Conservation (phyloP, 192 early-diverging fungal species). For the Phycomyces nitens region DNA sequence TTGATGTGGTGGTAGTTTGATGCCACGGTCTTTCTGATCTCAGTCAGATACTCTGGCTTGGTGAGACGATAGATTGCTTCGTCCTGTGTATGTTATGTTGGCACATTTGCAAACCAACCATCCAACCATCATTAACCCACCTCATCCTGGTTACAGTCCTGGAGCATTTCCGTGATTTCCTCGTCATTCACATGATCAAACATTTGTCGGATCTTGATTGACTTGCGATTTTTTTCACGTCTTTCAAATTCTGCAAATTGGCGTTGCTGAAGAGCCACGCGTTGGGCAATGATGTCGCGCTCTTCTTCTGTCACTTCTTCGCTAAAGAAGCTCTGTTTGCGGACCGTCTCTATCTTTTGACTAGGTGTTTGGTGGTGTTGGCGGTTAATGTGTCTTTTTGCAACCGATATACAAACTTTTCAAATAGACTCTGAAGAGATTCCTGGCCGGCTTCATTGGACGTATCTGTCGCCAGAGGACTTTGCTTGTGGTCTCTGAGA, state of each 20-base stretch:
- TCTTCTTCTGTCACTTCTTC: constrained; percentile 87
- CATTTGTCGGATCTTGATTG: constrained; percentile 26
- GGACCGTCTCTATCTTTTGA: constrained; percentile 66
- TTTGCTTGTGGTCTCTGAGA: neutral
- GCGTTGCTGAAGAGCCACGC: constrained; percentile 81
- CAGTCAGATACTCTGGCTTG: constrained; percentile 66
- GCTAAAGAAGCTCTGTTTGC: constrained; percentile 82
- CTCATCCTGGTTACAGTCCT: constrained; percentile 79
- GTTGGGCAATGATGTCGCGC: constrained; percentile 79
- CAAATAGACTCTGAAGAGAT: constrained; percentile 9
- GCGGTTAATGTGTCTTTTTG: no score
- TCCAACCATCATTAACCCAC: no score
- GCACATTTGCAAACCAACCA: no score
- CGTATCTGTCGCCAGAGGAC: neutral
- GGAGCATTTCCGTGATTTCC: constrained; percentile 79
- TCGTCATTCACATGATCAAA: constrained; percentile 9
- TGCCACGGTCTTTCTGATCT: constrained; percentile 65
- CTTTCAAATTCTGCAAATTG: constrained; percentile 83
- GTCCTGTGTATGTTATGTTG: no score
- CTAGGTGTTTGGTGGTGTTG: no score
- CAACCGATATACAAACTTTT: constrained; percentile 7
- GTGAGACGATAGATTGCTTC: constrained; percentile 79
- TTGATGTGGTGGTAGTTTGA: constrained; percentile 38
- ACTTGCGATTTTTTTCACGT: constrained; percentile 74
- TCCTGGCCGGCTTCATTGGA: neutral